Base-by-base conservation (phyloP, 495 filamentous ascomycete species). In the Tuber calosporum region DNA sequence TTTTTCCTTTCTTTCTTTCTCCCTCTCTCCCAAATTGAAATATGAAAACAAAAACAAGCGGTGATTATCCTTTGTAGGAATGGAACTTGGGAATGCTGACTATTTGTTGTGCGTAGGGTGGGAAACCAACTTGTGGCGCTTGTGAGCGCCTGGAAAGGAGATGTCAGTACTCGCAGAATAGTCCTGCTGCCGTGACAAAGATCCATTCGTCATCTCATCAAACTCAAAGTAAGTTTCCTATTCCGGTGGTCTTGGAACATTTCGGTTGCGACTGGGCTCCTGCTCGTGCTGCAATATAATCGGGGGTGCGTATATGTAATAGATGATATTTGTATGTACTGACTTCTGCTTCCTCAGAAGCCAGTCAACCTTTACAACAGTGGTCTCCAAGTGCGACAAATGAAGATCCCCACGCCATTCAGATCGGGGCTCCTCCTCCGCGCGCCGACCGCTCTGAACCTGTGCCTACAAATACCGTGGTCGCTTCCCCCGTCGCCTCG, bases 81-180 rank as follows among this genome's bases (percentile, higher is more conserved):
- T n/a, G 20, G 15, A 68, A 53, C 42, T 69, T 38, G 39, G 58
- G 40, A 48, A 69, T 40, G 66, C 72, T 79, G 68, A 79, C 67
- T 58, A 42, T 41, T 20, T 19, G 48, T 22, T 72, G 40, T 42
- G 30, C 0, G 67, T 39, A 80, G 79, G 79, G 79, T 42, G 74
- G 78, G 22, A 80, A 80, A 73, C 79, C 79, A 17, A 80, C 74
- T 15, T 80, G 79, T 9, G 79, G 79, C 19, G 79, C 79, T 20
- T 80, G 79, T 34, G 78, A 80, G 26, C 74, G 79, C 42, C 79
- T 80, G 68, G 79, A 80, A 41, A 73, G 79, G 36, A 74, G 67
- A 8, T 80, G 79, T 58, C 58, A 73, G 40, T 80, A 80, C 72
- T 77, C 79, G 42, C 76, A 71, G 7, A 75, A 75, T 20, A 75